Evolutionary conservation across 208 protist genomes (phyloP).

Genomic region (Cochliopodium minus): DNA sequence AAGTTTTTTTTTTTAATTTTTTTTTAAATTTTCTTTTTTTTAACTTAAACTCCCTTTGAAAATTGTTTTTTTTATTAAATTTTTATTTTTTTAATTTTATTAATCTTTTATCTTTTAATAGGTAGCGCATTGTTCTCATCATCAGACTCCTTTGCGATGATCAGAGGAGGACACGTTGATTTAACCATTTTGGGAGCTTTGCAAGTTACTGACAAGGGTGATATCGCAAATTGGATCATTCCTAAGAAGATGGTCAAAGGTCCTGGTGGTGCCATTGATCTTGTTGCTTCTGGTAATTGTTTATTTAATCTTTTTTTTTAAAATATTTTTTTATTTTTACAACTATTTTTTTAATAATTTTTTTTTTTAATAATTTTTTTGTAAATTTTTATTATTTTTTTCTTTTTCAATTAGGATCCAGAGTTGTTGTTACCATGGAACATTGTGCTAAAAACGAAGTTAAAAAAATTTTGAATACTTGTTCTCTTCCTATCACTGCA

Average conservation of each 20-base stretch:
- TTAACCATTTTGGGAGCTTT: conserved; percentile 85
- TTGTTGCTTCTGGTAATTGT: conserved; percentile 57
- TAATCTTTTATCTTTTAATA: too few species aligned
- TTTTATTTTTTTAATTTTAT: too few species aligned
- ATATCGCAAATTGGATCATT: conserved; percentile 92
- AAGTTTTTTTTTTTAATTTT: too few species aligned
- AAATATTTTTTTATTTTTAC: too few species aligned
- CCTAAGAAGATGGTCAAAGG: conserved; percentile 91
- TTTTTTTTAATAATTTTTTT: background rate
- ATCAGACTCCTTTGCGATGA: conserved; percentile 82
- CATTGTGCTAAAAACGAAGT: conserved; percentile 74
- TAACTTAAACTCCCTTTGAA: too few species aligned
- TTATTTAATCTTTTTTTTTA: conserved; percentile 3
- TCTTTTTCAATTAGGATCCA: conserved; percentile 35
- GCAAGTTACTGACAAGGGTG: conserved; percentile 69
- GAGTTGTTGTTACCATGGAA: conserved; percentile 87
- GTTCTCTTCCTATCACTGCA: conserved; percentile 72
- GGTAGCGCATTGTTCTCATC: conserved; percentile 71
- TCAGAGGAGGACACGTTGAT: conserved; percentile 80
- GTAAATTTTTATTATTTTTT: conserved; percentile 19
- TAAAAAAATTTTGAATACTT: conserved; percentile 74
- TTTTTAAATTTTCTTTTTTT: too few species aligned
- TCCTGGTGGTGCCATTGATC: conserved; percentile 85
- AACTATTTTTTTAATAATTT: conserved; percentile 14
- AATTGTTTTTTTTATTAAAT: too few species aligned